Percentiles rank a stretch among this genome's conserved stretches.
phyloP scores from a whole-genome alignment of 768 basidiomycete species.

The Suillus bovinus region DNA sequence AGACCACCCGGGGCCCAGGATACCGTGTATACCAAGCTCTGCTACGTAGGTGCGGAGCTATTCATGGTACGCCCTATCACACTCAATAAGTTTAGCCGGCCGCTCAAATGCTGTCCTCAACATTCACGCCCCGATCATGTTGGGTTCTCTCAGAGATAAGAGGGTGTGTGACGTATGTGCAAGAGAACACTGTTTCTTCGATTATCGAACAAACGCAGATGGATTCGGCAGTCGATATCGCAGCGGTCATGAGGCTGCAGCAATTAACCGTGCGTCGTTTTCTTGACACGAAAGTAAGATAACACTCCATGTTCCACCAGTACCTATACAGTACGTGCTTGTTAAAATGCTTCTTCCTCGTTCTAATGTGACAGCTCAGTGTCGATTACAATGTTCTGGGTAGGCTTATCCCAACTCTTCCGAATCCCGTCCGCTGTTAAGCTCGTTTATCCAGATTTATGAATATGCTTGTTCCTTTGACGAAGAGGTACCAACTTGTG shows the following conservation, averaged over 20 bases:
- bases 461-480: background rate
- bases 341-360: background rate
- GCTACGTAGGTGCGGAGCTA: no score
- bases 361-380: background rate
- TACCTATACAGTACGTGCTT: background rate
- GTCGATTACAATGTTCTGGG: background rate
- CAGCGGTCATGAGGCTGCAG: background rate
- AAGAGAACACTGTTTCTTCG: background rate
- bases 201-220: background rate
- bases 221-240: background rate
- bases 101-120: no score
- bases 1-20: no score
- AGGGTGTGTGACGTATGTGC: background rate
- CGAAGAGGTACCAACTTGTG: background rate
- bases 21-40: no score
- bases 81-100: no score
- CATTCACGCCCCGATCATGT: no score
- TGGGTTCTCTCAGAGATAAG: background rate
- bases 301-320: background rate
- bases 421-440: background rate
- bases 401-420: background rate
- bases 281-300: background rate
- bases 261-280: background rate
- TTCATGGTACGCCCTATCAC: no score
- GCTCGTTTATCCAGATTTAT: background rate